Evolutionary conservation across 371 early-diverging fungal species (phyloP), one percentile per base, ranked within the genome.

Genomic region (Mucor circinelloides): DNA sequence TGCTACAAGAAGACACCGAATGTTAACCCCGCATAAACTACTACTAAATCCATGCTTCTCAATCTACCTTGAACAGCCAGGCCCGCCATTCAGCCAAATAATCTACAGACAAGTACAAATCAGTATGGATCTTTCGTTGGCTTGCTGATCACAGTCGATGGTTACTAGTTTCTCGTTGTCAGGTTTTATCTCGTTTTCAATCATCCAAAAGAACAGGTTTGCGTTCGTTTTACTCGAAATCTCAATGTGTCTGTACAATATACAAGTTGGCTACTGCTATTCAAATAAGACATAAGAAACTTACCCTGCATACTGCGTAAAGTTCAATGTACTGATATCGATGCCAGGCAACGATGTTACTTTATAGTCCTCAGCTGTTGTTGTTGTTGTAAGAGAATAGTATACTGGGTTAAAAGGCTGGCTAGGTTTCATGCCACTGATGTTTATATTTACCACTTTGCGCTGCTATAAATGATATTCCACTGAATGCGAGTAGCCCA

Each of bases 81-180:
- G 79, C 63, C 95, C 94, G 61, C 95, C 95, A 74, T 95, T 95
- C n/a, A 95, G 66, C 95, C 95, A 95, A 48, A 95, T 84, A 38
- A 95, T 80, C 92, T 91, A 76, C 0, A 52, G 25, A 23, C n/a
- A n/a, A 25, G 25, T 27, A 21, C 23, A 6, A 17, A 48, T 21
- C 19, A 48, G 19, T 34, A 34, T 4, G 34, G 4, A 8, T 36
- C 36, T 13, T 36, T 36, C 4, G 23, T 25, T 50, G 0, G 3
- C 44, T 5, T 50, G 50, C 12, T 25, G 8, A 52, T 52, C 52
- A 40, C 40, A 17, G 40, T 17, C 4, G 12, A n/a, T 21, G 9
- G 50, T 68, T 81, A 80, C 84, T 27, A 82, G 60, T 67, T 79
- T 82, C 25, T 74, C 65, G 13, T 67, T 62, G 52, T 67, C 64